Base-by-base conservation (phyloP, 495 filamentous ascomycete genomes). In the Aspergillus avenaceus region DNA sequence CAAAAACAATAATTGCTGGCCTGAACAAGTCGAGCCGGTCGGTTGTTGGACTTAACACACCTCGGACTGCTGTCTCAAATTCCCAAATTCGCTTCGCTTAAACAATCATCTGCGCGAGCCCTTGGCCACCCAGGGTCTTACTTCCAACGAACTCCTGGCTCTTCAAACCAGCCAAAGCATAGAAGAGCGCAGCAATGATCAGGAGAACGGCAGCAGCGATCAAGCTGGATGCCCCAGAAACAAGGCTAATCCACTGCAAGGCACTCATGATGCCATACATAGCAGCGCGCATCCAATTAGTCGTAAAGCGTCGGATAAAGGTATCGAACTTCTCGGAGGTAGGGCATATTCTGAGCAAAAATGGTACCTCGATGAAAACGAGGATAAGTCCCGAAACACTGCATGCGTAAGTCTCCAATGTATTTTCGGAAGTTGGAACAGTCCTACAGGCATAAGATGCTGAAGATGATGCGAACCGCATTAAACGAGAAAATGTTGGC, bases 21-120 rank as follows among this genome's bases (percentile, higher is more conserved):
- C 38, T 18, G 28, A 23, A 29, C 24, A 23, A 5, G 8, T n/a
- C 28, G 7, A n/a, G 28, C 11, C 13, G n/a, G n/a, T n/a, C 12
- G 21, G 25, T 16, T 14, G 27, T 25, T 3, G 2, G 13, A 18
- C 16, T 18, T n/a, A 8, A 38, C 42, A 29, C 24, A 21, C 41
- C 18, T 38, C 11, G 31, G 27, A 28, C 29, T n/a, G 18, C 21
- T n/a, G 16, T 19, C 16, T 21, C 45, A 24, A 26, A 11, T 8
- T 8, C 6, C 36, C 22, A 24, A 19, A 11, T 11, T 29, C 5
- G 16, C n/a, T 3, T 5, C 5, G 13, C 29, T 43, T 62, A 97
- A 65, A 98, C 91, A 73, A 99, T 97, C 95, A 97, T 97, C 76
- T 97, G 92, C 52, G 91, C 92, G 54, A 97, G 83, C 16, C 95